These are phyloP conservation scores for Jasminum sambac DNA, from an alignment of 257 asterid species.

Conservation along the genomic window DNA sequence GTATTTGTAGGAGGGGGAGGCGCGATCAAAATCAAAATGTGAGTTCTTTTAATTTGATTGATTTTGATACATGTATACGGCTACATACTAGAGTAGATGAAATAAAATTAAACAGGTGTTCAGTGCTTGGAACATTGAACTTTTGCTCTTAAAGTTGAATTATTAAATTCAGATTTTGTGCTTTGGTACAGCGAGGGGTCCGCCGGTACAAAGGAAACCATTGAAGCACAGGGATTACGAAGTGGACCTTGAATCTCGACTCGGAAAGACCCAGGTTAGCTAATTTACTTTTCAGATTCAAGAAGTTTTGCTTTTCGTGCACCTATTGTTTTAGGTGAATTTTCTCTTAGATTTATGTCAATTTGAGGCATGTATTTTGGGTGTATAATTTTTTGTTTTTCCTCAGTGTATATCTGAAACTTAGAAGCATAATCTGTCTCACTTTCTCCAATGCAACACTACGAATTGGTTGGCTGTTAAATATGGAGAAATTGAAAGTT, in stretches of 20 bases:
- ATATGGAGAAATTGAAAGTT: not conserved
- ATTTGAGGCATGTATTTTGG: not conserved
- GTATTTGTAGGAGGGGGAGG: constrained; percentile 55
- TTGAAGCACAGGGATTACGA: constrained; percentile 96
- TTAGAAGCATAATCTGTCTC: not conserved
- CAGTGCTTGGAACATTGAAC: constrained; percentile 12
- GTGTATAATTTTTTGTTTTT: not conserved
- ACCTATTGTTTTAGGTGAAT: not conserved
- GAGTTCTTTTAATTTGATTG: constrained; percentile 25
- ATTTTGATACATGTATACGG: constrained; percentile 15
- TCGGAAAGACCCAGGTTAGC: constrained; percentile 95
- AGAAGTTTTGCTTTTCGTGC: not conserved
- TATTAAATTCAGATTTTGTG: constrained; percentile 1
- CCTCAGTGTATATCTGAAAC: not conserved
- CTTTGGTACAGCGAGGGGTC: constrained; percentile 78
- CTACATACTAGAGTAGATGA: not conserved
- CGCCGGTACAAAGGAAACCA: constrained; percentile 89
- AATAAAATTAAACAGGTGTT: constrained; percentile 11
- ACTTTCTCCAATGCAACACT: not conserved
- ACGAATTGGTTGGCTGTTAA: not conserved
- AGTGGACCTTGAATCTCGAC: constrained; percentile 96
- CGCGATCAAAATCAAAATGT: constrained; percentile 58
- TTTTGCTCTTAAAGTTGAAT: constrained; percentile 6
- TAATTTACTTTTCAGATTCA: constrained; percentile 1
- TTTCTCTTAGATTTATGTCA: not conserved